phyloP scores from a whole-genome alignment of 306 rosid species.

The Medicago lupulina region DNA sequence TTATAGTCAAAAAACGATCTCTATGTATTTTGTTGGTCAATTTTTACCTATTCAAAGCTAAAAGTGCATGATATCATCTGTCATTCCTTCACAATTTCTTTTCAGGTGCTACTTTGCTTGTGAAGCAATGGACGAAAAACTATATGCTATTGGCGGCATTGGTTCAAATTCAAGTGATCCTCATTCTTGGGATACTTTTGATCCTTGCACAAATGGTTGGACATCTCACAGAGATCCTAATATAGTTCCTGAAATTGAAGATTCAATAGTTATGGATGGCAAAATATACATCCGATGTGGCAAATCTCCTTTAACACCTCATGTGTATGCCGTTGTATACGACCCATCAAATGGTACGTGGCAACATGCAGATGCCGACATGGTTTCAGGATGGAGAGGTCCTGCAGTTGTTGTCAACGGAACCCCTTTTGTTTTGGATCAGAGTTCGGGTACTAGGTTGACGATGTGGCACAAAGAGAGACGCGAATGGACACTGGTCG shows the following conservation, averaged over 20 bases:
- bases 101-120: constrained; percentile 86
- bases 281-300: constrained; percentile 74
- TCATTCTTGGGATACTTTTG: constrained; percentile 84
- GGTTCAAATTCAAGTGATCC: constrained; percentile 70
- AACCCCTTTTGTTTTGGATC: constrained; percentile 72
- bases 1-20: constrained; percentile 7
- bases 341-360: constrained; percentile 78
- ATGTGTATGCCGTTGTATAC: constrained; percentile 65
- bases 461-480: constrained; percentile 72
- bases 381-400: constrained; percentile 91
- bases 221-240: constrained; percentile 58
- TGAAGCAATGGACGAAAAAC: constrained; percentile 75
- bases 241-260: constrained; percentile 68
- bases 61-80: constrained; percentile 6
- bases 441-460: constrained; percentile 74
- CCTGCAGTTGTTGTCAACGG: constrained; percentile 78
- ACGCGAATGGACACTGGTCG: constrained; percentile 72
- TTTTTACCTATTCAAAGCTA: constrained; percentile 14
- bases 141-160: constrained; percentile 83
- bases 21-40: not conserved
- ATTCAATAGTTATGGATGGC: constrained; percentile 77
- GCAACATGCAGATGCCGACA: constrained; percentile 78
- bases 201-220: constrained; percentile 63
- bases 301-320: constrained; percentile 56
- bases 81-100: constrained; percentile 25